Percentiles rank a stretch among this genome's conserved stretches.
phyloP scores from a whole-genome alignment of 2,329 filamentous ascomycete species.

The Exophiala sideris region DNA sequence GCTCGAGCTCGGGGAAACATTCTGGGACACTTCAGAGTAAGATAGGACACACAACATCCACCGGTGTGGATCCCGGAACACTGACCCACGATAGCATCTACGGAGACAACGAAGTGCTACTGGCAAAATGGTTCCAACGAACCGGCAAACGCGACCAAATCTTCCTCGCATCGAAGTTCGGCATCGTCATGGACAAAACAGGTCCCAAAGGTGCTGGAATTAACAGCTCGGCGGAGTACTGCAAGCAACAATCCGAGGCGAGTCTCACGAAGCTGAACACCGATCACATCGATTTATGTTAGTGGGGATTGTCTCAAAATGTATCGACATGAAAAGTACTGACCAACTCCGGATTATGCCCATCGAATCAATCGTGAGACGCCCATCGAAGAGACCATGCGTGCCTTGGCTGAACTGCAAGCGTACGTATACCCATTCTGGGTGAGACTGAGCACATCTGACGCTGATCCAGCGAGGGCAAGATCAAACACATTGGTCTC shows the following conservation, averaged over 20 bases:
- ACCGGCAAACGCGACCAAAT: conserved; percentile 39
- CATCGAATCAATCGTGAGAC: conserved; percentile 42
- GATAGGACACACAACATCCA: background rate
- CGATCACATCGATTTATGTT: conserved; percentile 38
- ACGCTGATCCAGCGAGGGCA: conserved; percentile 41
- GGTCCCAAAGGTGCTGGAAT: conserved; percentile 26
- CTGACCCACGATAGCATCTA: conserved; percentile 1
- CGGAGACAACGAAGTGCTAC: conserved; percentile 11
- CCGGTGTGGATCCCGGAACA: background rate
- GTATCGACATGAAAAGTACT: background rate
- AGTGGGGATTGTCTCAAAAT: background rate
- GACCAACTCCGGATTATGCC: conserved; percentile 35
- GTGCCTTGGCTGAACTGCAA: conserved; percentile 44
- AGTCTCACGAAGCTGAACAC: conserved; percentile 38
- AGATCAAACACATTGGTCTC: conserved; percentile 57
- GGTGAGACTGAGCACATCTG: background rate
- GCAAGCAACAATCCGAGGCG: conserved; percentile 34
- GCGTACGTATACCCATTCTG: conserved; percentile 23
- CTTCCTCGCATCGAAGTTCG: conserved; percentile 43
- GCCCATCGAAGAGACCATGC: conserved; percentile 44
- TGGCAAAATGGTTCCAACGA: conserved; percentile 37
- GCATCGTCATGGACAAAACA: conserved; percentile 19
- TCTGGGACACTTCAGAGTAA: conserved; percentile 43
- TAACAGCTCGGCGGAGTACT: conserved; percentile 38
- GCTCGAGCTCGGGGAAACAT: conserved; percentile 41